These are phyloP conservation scores for Tylopilus vinaceipallidus DNA, from an alignment of 768 basidiomycete species.

Conservation along the genomic window DNA sequence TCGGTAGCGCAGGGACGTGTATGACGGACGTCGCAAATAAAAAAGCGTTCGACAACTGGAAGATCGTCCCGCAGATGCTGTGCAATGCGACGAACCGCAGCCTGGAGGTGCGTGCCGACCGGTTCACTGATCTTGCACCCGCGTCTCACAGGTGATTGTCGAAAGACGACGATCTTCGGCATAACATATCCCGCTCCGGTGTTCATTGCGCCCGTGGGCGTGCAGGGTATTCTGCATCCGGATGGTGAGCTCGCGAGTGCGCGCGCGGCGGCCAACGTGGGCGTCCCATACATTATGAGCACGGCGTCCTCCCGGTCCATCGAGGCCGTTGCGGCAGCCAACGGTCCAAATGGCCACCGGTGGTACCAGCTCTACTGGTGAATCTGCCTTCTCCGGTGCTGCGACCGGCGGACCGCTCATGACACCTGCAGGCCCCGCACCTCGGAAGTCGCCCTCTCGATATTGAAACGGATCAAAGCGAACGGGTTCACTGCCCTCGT, in stretches of 20 bases:
- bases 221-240: conserved; percentile 69
- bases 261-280: conserved; percentile 57
- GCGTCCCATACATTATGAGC: conserved; percentile 72
- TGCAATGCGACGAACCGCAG: conserved; percentile 54
- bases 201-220: conserved; percentile 72
- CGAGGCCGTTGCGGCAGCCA: conserved; percentile 74
- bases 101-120: conserved; percentile 48
- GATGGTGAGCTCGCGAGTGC: conserved; percentile 74
- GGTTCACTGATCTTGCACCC: too few relatives aligned
- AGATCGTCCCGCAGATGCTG: conserved; percentile 82
- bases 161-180: conserved; percentile 69
- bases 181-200: conserved; percentile 59
- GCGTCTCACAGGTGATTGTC: background rate
- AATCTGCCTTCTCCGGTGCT: conserved; percentile 4
- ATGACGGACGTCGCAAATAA: conserved; percentile 68
- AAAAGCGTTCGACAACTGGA: conserved; percentile 60
- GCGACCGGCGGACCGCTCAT: background rate
- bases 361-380: conserved; percentile 88
- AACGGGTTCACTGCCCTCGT: conserved; percentile 69
- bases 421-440: conserved; percentile 50
- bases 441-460: conserved; percentile 58
- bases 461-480: conserved; percentile 64
- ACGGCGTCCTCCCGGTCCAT: conserved; percentile 71
- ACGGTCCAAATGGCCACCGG: conserved; percentile 55
- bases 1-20: conserved; percentile 71